These are phyloP conservation scores for Prillingera fragicola DNA, from an alignment of 1,284 basidiomycete genomes.

Conservation along the genomic window DNA sequence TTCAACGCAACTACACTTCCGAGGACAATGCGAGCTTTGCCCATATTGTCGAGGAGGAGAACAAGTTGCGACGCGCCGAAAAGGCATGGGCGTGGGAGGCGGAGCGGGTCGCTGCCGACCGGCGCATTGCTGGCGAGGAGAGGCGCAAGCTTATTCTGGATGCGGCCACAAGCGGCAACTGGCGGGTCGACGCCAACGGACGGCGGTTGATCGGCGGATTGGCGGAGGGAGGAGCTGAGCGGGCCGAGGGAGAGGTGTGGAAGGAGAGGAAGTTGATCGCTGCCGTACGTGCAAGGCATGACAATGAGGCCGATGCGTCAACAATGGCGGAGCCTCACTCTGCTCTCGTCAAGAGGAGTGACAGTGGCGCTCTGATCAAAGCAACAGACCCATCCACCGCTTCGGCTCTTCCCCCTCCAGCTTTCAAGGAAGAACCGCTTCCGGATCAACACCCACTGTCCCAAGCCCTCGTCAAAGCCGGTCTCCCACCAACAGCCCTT, in stretches of 20 bases:
- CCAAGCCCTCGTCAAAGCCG: conserved; percentile 39
- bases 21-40: conserved; percentile 95
- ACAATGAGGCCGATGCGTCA: background rate
- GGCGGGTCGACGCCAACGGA: conserved; percentile 38
- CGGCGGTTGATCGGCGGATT: conserved; percentile 36
- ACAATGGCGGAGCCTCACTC: background rate
- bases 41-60: conserved; percentile 81
- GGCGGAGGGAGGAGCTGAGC: conserved; percentile 29
- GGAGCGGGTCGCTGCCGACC: conserved; percentile 64
- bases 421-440: conserved; percentile 26
- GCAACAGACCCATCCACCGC: conserved; percentile 3
- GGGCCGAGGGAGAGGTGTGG: conserved; percentile 36
- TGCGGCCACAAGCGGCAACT: conserved; percentile 31
- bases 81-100: conserved; percentile 89
- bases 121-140: conserved; percentile 46
- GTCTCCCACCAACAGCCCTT: conserved; percentile 44
- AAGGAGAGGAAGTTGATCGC: conserved; percentile 19
- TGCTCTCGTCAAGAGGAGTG: conserved; percentile 9
- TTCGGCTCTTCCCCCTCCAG: conserved; percentile 7
- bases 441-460: conserved; percentile 40
- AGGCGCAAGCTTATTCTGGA: conserved; percentile 46
- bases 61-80: conserved; percentile 63
- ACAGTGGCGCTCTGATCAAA: conserved; percentile 17
- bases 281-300: background rate
- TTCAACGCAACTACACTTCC: conserved; percentile 84